Evolutionary conservation across 139 green algal species (phyloP).

Genomic region (Chlamydomonas schloesseri): DNA sequence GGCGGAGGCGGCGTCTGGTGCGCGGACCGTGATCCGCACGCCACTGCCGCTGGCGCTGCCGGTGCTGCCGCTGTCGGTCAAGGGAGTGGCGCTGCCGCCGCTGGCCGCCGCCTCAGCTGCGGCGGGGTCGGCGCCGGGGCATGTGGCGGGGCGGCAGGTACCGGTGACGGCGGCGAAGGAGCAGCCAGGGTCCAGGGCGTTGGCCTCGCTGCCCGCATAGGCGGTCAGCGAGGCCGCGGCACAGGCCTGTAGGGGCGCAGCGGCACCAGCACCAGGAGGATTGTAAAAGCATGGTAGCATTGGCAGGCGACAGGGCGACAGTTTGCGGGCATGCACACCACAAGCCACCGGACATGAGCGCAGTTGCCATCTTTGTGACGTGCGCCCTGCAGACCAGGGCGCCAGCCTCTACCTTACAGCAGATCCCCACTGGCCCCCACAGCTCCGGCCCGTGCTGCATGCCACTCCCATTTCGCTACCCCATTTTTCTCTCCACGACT

Average conservation of each 20-base stretch:
- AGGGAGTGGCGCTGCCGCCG: too few relatives aligned
- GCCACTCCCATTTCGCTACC: too few relatives aligned
- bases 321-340: too few relatives aligned
- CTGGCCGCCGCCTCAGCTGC: too few relatives aligned
- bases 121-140: background rate
- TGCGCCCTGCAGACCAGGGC: background rate
- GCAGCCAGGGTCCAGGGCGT: background rate
- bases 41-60: background rate
- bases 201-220: background rate
- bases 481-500: too few relatives aligned
- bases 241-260: background rate
- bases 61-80: too few relatives aligned
- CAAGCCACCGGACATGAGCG: background rate
- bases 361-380: background rate
- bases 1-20: too few relatives aligned
- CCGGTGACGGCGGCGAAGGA: background rate
- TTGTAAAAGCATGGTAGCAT: background rate
- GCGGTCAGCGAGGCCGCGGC: too few relatives aligned
- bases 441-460: too few relatives aligned
- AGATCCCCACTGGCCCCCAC: too few relatives aligned
- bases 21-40: too few relatives aligned
- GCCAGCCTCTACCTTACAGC: too few relatives aligned
- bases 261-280: background rate
- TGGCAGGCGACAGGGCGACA: background rate
- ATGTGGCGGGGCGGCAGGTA: background rate